These are phyloP conservation scores for Luffa aegyptiaca DNA, from an alignment of 306 rosid genomes.

Conservation along the genomic window DNA sequence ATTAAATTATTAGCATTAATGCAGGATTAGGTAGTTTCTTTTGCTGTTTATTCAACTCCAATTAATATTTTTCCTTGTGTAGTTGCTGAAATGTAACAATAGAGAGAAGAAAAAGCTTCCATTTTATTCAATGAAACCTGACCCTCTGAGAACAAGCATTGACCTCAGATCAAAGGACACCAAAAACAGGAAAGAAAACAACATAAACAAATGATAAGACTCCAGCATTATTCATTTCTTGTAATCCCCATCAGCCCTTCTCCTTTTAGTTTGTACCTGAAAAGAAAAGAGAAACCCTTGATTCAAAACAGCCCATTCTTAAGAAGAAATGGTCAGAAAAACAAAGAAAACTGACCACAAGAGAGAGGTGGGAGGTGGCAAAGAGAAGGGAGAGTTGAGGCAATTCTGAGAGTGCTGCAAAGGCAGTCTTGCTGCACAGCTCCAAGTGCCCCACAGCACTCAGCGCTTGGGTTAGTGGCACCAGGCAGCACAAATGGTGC, in stretches of 20 bases:
- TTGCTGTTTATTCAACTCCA: background rate
- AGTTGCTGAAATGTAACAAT: background rate
- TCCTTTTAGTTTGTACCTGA: conserved; percentile 17
- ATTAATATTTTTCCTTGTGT: background rate
- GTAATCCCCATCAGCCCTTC: background rate
- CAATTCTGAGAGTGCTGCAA: conserved; percentile 52
- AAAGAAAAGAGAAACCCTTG: background rate
- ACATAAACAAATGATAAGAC: conserved; percentile 2
- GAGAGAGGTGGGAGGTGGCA: conserved; percentile 35
- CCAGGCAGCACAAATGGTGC: conserved; percentile 59
- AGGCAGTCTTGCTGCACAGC: conserved; percentile 37
- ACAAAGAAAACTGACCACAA: conserved; percentile 24
- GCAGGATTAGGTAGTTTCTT: background rate
- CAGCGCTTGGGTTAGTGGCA: conserved; percentile 23
- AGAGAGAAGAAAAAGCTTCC: background rate
- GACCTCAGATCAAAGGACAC: background rate
- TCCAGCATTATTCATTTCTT: conserved; percentile 11
- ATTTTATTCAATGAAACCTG: conserved; percentile 5
- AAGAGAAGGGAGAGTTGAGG: conserved; percentile 38
- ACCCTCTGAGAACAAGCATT: background rate
- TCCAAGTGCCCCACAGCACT: conserved; percentile 47
- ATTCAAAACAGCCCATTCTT: background rate
- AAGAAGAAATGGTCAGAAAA: background rate
- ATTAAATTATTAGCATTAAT: background rate
- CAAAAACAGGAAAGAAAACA: background rate